Base-by-base conservation (phyloP, 257 asterid species). In the Craterostigma plantagineum region DNA sequence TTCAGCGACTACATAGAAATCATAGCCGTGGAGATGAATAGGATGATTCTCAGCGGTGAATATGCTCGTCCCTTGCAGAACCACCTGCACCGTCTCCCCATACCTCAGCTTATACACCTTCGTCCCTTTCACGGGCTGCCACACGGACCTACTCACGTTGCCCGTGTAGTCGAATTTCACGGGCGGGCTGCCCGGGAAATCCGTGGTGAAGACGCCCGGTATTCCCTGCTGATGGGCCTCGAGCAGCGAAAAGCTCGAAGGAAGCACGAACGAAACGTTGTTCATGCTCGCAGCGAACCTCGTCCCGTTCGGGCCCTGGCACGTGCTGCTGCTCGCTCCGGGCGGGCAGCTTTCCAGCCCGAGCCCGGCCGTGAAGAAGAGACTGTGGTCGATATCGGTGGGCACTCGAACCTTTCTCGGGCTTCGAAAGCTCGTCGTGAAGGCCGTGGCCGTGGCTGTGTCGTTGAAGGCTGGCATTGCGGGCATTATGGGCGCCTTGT, bases 271-370 rank as follows among this genome's bases (percentile, higher is more conserved):
- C 0, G 97, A 87, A 0, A 59, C 66, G 10, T 86, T 86, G 69
- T 86, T 86, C 97, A 86, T 81, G 71, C 94, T 76, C 8, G 93
- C 92, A 2, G 95, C 17, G 23, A 87, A 76, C 3, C 97, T 79
- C 0, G 92, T 87, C 8, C 90, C 92, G 4, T 79, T 87, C 0
- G 97, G 97, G 1, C 93, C 97, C 51, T 82, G 95, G 43, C 98
- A 87, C 40, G 48, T 73, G 30, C 56, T 45, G 9, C 67, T 30
- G 9, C 67, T 49, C 34, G 30, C 48, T 5, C 92, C 79, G 0
- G 44, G 55, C 1, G 93, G 79, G 53, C 95, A 87, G 8, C 53
- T 72, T 27, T 63, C 61, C 51, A 82, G 81, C 43, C 95, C 98
- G 15, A 87, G 50, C 0, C 98, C 95, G 8, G 74, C 95, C 0